Base-by-base conservation (phyloP, 2,329 filamentous ascomycete genomes). In the Xylaria sp. region DNA sequence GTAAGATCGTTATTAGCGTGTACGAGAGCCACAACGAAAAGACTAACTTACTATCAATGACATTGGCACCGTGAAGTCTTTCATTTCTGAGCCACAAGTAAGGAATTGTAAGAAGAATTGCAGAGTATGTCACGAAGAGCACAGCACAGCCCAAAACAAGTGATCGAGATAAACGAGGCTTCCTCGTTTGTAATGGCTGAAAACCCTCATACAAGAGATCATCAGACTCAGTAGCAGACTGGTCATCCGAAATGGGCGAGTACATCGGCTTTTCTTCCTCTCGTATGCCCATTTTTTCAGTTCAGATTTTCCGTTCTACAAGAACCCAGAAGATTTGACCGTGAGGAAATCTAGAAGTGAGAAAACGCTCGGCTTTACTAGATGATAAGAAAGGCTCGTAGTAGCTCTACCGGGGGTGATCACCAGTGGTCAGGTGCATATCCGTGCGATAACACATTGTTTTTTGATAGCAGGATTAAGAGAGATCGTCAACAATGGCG, bases 31-130 rank as follows among this genome's bases (percentile, higher is more conserved):
- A 23, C 26, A n/a, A 15, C 9, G 2, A 58, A 13, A 44, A 10
- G 11, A 23, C 13, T 3, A 7, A 48, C 65, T 70, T 63, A 74
- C 72, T 66, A n/a, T 73, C 67, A 33, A 74, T 72, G 13, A 73
- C 71, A 65, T 74, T 73, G 23, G 70, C 71, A 17, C 70, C 72
- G n/a, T 71, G 71, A 23, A 73, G 33, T 15, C 67, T 65, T 46
- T 74, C 68, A 23, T 69, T 74, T 62, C 66, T 70, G 51, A 71
- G 65, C 66, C 70, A 74, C 20, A 69, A 51, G n/a, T 65, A 74
- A 17, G 72, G 68, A 7, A 67, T 44, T 15, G 68, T 59, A 7
- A 74, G 23, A 20, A 74, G 70, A 36, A 65, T 26, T 11, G 54
- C 57, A 20, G 72, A 74, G 33, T 74, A 74, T 26, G 54, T 68